Evolutionary conservation across 1,284 basidiomycete genomes (phyloP).

Genomic region (Trichosporon coremiiforme): DNA sequence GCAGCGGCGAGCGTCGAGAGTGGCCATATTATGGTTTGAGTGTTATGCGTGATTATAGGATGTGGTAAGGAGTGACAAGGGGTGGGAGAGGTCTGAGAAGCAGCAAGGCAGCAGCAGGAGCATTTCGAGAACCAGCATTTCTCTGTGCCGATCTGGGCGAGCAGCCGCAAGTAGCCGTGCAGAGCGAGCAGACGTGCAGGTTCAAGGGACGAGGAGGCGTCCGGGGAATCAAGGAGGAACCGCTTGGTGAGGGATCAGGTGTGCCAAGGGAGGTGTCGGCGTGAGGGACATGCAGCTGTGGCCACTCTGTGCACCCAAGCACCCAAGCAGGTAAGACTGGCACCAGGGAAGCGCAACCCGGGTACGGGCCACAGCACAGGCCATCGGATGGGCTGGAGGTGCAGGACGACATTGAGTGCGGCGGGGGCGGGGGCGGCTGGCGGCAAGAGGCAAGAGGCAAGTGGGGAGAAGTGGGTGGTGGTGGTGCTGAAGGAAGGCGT

Average conservation of each 20-base stretch:
- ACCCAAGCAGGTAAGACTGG: neutral
- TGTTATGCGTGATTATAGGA: neutral
- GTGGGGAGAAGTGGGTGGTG: neutral
- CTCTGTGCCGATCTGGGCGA: neutral
- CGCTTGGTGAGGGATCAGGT: neutral
- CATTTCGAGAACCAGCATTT: neutral
- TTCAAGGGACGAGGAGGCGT: neutral
- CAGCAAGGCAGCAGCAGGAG: neutral
- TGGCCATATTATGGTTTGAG: neutral
- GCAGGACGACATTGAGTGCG: neutral
- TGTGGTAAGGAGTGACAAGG: constrained; percentile 6
- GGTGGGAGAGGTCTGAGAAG: neutral
- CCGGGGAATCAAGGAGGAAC: neutral
- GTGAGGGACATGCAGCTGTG: neutral
- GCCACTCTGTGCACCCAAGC: neutral
- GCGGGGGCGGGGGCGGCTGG: neutral
- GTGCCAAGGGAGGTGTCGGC: neutral
- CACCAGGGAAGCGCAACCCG: neutral
- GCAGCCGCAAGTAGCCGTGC: neutral
- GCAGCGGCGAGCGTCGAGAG: neutral
- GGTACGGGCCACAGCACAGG: constrained; percentile 1
- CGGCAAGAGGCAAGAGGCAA: neutral
- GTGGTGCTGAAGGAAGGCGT: neutral
- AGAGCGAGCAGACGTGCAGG: neutral
- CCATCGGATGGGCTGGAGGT: neutral